phyloP scores from a whole-genome alignment of 371 early-diverging fungal genomes.

The Apophysomyces elegans region DNA sequence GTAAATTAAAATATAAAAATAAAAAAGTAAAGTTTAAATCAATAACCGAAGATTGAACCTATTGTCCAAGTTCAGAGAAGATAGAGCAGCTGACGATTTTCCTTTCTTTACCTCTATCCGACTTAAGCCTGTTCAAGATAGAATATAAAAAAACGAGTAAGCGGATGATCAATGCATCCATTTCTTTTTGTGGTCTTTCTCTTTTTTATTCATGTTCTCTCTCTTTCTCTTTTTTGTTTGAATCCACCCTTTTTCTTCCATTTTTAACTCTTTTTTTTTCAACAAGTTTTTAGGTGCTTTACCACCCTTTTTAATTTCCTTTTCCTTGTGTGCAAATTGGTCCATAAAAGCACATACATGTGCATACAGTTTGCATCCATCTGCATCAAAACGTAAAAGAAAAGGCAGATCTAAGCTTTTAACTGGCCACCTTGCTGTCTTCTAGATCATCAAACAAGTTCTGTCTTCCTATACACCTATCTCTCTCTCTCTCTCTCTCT shows the following conservation, averaged over 20 bases:
- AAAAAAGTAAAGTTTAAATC: neutral
- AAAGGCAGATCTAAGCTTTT: constrained; percentile 8
- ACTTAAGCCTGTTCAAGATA: neutral
- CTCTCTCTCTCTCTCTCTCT: neutral
- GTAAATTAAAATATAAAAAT: too few relatives aligned
- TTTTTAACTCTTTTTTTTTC: too few relatives aligned
- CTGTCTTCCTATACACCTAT: too few relatives aligned
- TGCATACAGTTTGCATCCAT: constrained; percentile 7
- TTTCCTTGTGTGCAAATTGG: constrained; percentile 11
- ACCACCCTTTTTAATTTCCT: constrained; percentile 7
- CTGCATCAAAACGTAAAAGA: constrained; percentile 9
- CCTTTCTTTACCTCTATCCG: constrained; percentile 6
- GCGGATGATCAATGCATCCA: constrained; percentile 1
- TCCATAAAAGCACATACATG: constrained; percentile 9
- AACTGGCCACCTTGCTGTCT: constrained; percentile 6
- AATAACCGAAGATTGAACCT: neutral
- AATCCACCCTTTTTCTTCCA: too few relatives aligned
- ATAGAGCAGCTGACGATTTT: constrained; percentile 5
- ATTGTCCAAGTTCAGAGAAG: constrained; percentile 4
- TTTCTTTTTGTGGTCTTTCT: too few relatives aligned
- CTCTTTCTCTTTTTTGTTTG: too few relatives aligned
- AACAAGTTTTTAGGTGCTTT: neutral
- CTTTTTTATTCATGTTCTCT: too few relatives aligned
- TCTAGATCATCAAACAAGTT: constrained; percentile 1
- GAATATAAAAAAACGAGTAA: neutral